Evolutionary conservation across 1,284 basidiomycete species (phyloP), one percentile per base, ranked within the genome.

Genomic region (Heterobasidion irregulare): DNA sequence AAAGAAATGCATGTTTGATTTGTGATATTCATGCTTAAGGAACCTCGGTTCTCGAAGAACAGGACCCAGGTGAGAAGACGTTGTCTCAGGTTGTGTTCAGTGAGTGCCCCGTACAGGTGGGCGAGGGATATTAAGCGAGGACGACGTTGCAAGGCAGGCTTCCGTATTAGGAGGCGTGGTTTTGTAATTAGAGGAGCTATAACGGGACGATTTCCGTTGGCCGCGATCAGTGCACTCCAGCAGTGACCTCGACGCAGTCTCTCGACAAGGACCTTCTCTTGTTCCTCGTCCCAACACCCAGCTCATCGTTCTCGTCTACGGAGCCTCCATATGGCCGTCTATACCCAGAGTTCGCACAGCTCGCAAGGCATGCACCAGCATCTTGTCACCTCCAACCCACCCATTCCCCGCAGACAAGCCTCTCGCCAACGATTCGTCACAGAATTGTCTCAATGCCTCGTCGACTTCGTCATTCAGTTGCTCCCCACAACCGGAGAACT

Each of bases 401-500:
- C 55, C 8, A n/a, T 19, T 16, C 52, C 45, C 16, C 52, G 41
- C 51, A 52, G 46, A 33, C 54, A 54, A 52, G 54, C 51, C 18
- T 56, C 61, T n/a, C 56, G 56, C 34, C 79, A 82, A 64, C 80
- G 80, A 55, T 88, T 88, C 73, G 68, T 75, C 58, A 72, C 75
- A 19, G 86, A 89, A 62, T 80, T 89, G 64, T 89, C 87, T 13
- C 75, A 77, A 61, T 78, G 75, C 52, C 80, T 91, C 56, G 86
- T 85, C 71, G 87, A 89, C 71, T 92, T 95, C 70, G 91, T 96
- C 56, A 83, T 96, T 56, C 92, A 93, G 66, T 81, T 95, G 49
- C 78, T 96, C 18, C 94, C 94, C 7, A 92, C 92, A 4, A 72
- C 82, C 51, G 93, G 95, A 66, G 94, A 97, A 73, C 83, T 96